Evolutionary conservation across 139 green algal species (phyloP).

Genomic region (Closterium sp.): DNA sequence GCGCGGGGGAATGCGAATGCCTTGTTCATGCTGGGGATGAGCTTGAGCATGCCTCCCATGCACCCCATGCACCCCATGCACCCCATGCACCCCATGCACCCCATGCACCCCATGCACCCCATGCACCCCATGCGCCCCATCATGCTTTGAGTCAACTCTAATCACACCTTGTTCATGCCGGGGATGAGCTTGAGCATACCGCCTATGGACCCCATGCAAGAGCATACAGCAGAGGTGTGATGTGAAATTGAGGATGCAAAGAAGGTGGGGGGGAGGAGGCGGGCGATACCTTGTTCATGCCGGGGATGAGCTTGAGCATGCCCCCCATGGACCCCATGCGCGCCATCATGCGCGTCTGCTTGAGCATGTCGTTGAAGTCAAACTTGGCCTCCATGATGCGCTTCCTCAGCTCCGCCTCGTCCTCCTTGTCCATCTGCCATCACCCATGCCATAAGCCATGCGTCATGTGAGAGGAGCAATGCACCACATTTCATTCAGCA

Average conservation of each 20-base stretch:
- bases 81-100: no score
- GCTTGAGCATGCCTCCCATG: conserved; percentile 82
- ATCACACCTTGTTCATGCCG: conserved; percentile 43
- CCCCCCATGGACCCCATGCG: conserved; percentile 84
- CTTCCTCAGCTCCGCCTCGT: conserved; percentile 62
- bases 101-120: no score
- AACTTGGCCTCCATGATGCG: conserved; percentile 89
- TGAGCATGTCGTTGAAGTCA: conserved; percentile 99
- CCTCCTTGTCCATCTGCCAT: conserved; percentile 43
- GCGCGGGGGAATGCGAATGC: no score
- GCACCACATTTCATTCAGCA: no score
- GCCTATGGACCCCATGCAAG: conserved; percentile 86
- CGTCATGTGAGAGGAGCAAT: no score
- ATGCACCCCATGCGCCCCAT: no score
- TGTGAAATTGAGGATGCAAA: background rate
- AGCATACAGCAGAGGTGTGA: no score
- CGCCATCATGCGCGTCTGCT: conserved; percentile 89
- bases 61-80: conserved; percentile 91
- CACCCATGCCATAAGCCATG: background rate
- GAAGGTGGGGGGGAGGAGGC: background rate
- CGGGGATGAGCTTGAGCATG: conserved; percentile 93
- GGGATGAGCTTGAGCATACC: conserved; percentile 93
- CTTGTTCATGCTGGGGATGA: conserved; percentile 78
- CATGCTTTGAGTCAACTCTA: no score
- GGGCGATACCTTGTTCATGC: conserved; percentile 50